phyloP scores from a whole-genome alignment of 306 rosid species.

The Pterocarpus santalinus region DNA sequence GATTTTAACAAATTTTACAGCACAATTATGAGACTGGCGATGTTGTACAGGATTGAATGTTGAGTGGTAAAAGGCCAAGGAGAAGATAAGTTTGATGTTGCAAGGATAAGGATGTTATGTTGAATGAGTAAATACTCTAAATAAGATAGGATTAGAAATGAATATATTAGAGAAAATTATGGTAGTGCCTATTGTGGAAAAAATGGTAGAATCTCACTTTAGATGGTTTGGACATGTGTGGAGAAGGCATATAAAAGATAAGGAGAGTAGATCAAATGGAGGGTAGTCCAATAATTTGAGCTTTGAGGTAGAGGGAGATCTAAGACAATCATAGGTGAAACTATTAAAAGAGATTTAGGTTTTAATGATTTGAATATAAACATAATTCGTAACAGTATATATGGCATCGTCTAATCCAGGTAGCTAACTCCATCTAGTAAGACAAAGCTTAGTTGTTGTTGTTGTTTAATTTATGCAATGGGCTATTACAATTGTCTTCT shows the following conservation, averaged over 20 bases:
- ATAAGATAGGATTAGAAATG: too few relatives aligned
- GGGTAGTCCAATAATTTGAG: background rate
- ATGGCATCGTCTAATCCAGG: background rate
- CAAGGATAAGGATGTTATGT: background rate
- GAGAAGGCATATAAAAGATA: background rate
- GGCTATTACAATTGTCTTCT: slow-evolving; percentile 1
- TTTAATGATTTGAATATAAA: background rate
- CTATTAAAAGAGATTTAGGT: background rate
- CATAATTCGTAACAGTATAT: background rate
- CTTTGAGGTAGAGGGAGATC: background rate
- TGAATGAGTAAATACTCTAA: background rate
- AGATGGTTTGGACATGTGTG: background rate
- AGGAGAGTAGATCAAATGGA: background rate
- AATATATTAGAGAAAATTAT: background rate
- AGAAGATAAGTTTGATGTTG: background rate
- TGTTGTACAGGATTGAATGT: background rate
- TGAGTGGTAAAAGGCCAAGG: background rate
- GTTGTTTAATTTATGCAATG: background rate
- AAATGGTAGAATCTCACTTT: too few relatives aligned
- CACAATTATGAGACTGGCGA: too few relatives aligned
- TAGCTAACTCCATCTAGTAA: background rate
- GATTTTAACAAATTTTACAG: background rate
- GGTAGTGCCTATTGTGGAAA: background rate
- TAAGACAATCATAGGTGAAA: background rate
- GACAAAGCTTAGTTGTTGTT: too few relatives aligned